Evolutionary conservation across 2,329 filamentous ascomycete genomes (phyloP).

Genomic region (Sphaerulina vaccinii): DNA sequence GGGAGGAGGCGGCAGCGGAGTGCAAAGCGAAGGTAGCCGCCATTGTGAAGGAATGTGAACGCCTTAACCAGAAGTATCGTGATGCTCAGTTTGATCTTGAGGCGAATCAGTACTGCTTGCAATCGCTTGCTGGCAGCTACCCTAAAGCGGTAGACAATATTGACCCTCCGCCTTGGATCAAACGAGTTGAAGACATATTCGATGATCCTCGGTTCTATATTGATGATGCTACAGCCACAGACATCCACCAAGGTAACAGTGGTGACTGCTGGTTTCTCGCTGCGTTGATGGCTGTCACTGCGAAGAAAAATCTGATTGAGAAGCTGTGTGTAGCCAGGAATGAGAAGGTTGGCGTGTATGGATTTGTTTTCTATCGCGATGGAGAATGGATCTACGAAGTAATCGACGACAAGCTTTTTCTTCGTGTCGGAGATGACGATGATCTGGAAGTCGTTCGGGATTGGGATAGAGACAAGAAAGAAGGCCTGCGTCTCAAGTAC

Average conservation of each 20-base stretch:
- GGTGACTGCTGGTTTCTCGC: constrained; percentile 89
- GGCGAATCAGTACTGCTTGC: constrained; percentile 51
- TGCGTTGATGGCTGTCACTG: constrained; percentile 72
- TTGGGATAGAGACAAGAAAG: constrained; percentile 29
- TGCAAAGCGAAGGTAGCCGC: constrained; percentile 63
- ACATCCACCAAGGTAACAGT: constrained; percentile 74
- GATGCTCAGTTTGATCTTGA: constrained; percentile 88
- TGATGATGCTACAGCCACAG: constrained; percentile 71
- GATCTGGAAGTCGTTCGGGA: constrained; percentile 52
- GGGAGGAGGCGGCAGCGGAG: constrained; percentile 67
- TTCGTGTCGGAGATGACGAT: constrained; percentile 79
- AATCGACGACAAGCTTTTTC: constrained; percentile 85
- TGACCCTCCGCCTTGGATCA: constrained; percentile 35
- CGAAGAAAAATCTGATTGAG: constrained; percentile 74
- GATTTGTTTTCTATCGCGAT: constrained; percentile 80
- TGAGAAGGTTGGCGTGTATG: constrained; percentile 74
- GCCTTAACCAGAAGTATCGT: constrained; percentile 80
- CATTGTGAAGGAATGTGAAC: constrained; percentile 63
- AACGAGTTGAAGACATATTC: constrained; percentile 38
- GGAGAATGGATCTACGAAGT: constrained; percentile 92
- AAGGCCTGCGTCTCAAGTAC: constrained; percentile 27
- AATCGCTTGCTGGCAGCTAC: constrained; percentile 25
- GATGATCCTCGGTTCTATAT: constrained; percentile 59
- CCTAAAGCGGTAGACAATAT: constrained; percentile 25
- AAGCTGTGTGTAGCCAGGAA: constrained; percentile 71